These are phyloP conservation scores for Aspergillus bombycis DNA, from an alignment of 2,329 filamentous ascomycete genomes.

Conservation along the genomic window DNA sequence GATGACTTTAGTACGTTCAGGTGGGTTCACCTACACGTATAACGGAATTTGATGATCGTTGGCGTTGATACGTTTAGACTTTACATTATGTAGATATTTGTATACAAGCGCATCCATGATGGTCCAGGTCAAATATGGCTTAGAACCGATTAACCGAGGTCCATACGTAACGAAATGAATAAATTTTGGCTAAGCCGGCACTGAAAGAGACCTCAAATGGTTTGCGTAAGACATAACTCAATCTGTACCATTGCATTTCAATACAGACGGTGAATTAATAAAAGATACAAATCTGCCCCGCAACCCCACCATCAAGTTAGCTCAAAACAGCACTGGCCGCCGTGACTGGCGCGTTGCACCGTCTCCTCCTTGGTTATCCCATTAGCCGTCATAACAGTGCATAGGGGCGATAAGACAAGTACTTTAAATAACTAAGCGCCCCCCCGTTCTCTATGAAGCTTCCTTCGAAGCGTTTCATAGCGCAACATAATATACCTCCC, in stretches of 20 bases:
- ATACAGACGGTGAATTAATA: background rate
- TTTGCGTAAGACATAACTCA: background rate
- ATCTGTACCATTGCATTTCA: background rate
- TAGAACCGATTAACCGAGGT: background rate
- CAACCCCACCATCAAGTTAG: background rate
- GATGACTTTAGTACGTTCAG: background rate
- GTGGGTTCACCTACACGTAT: background rate
- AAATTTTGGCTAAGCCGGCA: background rate
- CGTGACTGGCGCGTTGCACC: background rate
- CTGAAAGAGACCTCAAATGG: background rate
- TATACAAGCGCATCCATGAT: background rate
- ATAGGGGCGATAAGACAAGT: background rate
- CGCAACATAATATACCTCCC: background rate
- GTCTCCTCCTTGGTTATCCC: background rate
- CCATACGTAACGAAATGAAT: background rate
- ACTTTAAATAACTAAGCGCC: background rate
- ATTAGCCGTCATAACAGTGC: background rate
- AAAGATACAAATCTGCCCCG: background rate
- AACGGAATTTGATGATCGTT: background rate
- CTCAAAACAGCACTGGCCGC: background rate
- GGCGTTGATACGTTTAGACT: background rate
- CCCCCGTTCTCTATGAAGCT: background rate
- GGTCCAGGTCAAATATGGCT: background rate
- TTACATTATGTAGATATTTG: background rate
- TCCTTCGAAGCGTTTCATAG: background rate